Base-by-base conservation (phyloP, 2,329 filamentous ascomycete genomes). In the Fusarium burgessii region DNA sequence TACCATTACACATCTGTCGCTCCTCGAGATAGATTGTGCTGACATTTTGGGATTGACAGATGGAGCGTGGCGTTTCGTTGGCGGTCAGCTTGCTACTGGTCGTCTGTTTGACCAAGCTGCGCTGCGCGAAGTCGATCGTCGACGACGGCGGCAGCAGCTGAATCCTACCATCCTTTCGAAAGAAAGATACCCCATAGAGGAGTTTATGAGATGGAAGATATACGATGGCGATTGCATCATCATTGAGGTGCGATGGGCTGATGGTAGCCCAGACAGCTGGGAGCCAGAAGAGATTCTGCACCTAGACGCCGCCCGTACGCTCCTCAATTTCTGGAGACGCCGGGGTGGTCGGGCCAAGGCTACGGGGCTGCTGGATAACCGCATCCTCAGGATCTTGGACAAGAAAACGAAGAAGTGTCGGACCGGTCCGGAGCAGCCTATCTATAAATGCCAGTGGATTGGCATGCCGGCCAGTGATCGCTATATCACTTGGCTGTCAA, bases 271-370 rank as follows among this genome's bases (percentile, higher is more conserved):
- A 4, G 25, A 56, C 14, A 17, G 25, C 13, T 49, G 47, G 41
- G 25, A 66, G 27, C 25, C 46, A 5, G 63, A 65, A 12, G 40
- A 52, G 41, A 33, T 66, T 23, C 32, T 55, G 7, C 46, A 63
- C 25, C 15, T 29, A 7, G 60, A 61, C 23, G 27, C n/a, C 7
- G 25, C 33, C 10, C 8, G 9, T 13, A 20, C 27, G 7, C 14
- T 55, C 17, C 32, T 62, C 13, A 18, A 33, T 25, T 62, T 42
- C 36, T 63, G 60, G 56, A 61, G 33, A 29, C 35, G 23, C 7
- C 25, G 33, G 17, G 38, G 38, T 23, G 60, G 45, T 6, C 57
- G 57, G 14, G 6, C 7, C 13, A 2, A 3, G 18, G 41, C 25
- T 20, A 62, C 49, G 18, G 14, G 17, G 3, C 8, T 56, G 17